Conservation (phyloP, 2,329 filamentous ascomycete species). For the Sarocladiaceae sp. region DNA sequence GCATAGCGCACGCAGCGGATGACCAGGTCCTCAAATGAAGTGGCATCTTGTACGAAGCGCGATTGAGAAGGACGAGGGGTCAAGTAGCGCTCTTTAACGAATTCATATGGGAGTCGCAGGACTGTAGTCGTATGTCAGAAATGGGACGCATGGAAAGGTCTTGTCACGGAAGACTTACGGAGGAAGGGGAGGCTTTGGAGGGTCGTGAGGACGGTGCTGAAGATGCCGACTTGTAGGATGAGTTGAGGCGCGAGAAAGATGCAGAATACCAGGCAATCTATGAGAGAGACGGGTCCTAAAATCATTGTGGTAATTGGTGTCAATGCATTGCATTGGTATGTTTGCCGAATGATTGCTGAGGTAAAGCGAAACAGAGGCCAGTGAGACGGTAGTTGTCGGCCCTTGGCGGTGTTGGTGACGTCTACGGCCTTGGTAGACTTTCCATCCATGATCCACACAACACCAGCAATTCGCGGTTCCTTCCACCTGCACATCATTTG, state of each 20-base stretch:
- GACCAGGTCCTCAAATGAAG: constrained; percentile 72
- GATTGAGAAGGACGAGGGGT: constrained; percentile 29
- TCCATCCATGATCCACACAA: too few species aligned
- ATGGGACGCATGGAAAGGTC: too few species aligned
- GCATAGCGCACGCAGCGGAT: constrained; percentile 75
- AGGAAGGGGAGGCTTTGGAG: constrained; percentile 66
- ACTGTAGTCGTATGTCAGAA: constrained; percentile 16
- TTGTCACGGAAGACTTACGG: constrained; percentile 38
- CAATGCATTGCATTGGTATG: too few species aligned
- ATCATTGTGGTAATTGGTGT: constrained; percentile 52
- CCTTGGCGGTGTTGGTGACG: too few species aligned
- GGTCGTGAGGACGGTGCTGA: constrained; percentile 53
- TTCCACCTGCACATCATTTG: too few species aligned
- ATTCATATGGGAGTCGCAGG: constrained; percentile 23
- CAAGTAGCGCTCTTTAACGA: constrained; percentile 27
- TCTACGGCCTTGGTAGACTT: too few species aligned
- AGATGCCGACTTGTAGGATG: constrained; percentile 60
- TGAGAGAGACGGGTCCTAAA: constrained; percentile 66
- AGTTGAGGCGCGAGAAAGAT: constrained; percentile 68
- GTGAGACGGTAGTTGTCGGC: too few species aligned
- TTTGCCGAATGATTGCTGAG: too few species aligned
- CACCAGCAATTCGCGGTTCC: too few species aligned
- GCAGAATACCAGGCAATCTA: constrained; percentile 73
- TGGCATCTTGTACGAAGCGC: constrained; percentile 65
- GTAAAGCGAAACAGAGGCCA: too few species aligned